A percentile compares a stretch with the other conserved stretches of the same genome.
Evolutionary conservation across 176 grass and related monocot species (phyloP).

Genomic region (Alloteropsis semialata): DNA sequence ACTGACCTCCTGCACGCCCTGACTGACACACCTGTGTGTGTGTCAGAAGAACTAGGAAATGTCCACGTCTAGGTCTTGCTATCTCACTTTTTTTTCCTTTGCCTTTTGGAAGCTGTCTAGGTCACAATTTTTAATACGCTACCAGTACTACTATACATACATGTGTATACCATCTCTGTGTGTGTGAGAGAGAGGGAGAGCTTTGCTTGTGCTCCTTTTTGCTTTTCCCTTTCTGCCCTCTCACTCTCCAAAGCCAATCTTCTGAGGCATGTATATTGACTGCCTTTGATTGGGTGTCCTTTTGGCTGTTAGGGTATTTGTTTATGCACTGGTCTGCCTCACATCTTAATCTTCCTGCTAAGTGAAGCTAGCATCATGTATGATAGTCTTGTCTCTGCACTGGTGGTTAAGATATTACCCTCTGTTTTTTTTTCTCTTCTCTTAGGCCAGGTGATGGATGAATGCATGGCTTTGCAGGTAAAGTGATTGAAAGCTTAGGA

Average conservation of each 20-base stretch:
- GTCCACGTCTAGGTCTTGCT: slow-evolving; percentile 41
- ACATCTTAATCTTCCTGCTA: slow-evolving; percentile 25
- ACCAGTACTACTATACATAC: slow-evolving; percentile 5
- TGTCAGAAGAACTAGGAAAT: slow-evolving; percentile 58
- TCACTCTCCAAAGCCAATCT: slow-evolving; percentile 32
- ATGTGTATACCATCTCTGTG: too few species aligned
- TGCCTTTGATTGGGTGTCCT: not conserved
- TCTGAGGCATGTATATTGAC: not conserved
- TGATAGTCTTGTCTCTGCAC: slow-evolving; percentile 14
- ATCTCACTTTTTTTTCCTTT: not conserved
- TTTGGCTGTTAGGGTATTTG: slow-evolving; percentile 23
- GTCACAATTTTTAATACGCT: slow-evolving; percentile 43
- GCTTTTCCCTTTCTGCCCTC: slow-evolving; percentile 3
- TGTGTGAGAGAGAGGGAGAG: not conserved
- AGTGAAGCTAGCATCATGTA: not conserved
- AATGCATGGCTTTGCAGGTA: slow-evolving; percentile 40
- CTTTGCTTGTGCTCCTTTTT: slow-evolving; percentile 14
- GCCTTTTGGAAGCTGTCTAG: slow-evolving; percentile 33
- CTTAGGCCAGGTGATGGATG: slow-evolving; percentile 33
- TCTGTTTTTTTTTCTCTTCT: slow-evolving; percentile 11
- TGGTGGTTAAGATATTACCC: not conserved
- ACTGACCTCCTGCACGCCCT: not conserved
- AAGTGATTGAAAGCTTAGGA: slow-evolving; percentile 72
- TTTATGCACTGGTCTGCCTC: slow-evolving; percentile 36
- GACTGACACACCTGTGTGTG: slow-evolving; percentile 26